Evolutionary conservation across 345 rosid genomes (phyloP).

Genomic region (Eucalyptus pumila): DNA sequence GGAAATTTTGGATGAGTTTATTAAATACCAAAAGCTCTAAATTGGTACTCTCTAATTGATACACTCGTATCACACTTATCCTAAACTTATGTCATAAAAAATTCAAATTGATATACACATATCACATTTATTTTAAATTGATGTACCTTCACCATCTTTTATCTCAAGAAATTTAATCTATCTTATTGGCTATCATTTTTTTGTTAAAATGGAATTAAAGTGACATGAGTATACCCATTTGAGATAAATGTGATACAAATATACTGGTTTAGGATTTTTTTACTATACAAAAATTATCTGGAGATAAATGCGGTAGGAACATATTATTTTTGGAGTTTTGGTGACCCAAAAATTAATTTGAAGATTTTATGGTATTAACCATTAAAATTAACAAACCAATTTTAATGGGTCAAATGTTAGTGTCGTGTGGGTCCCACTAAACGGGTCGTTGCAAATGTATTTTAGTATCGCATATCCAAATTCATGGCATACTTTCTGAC

Average conservation of each 20-base stretch:
- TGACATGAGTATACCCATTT: background rate
- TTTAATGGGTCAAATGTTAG: background rate
- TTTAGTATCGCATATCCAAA: background rate
- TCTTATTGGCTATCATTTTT: too few relatives aligned
- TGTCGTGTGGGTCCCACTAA: background rate
- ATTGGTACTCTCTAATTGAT: background rate
- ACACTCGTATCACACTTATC: accelerated
- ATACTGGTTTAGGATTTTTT: accelerated
- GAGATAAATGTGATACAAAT: background rate
- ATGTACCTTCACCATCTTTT: background rate
- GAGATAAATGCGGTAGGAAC: background rate
- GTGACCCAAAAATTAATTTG: background rate
- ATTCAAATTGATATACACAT: background rate
- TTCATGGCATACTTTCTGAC: background rate
- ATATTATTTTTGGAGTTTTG: background rate
- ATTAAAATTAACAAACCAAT: background rate
- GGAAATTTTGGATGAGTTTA: background rate
- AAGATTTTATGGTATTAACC: background rate
- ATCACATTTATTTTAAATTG: background rate
- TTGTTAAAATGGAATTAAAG: too few relatives aligned
- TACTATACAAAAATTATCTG: background rate
- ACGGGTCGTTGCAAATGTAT: background rate
- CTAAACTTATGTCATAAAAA: background rate
- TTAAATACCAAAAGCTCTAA: background rate
- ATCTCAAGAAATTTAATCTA: background rate